phyloP scores from a whole-genome alignment of 2,329 filamentous ascomycete genomes.

The Alternaria triticina region DNA sequence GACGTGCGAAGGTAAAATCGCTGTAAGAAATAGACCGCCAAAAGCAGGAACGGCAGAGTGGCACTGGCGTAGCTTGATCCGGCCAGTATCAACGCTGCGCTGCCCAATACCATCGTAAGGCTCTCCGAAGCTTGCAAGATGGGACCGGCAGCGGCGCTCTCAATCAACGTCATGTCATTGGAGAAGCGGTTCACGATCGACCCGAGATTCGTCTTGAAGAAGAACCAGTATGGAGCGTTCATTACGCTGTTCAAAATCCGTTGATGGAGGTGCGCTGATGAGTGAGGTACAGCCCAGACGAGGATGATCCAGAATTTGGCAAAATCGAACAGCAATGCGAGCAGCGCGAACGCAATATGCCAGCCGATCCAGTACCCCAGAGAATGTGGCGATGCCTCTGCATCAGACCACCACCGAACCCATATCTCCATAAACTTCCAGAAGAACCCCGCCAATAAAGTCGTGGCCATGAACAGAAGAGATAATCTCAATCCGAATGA shows the following conservation, averaged over 20 bases:
- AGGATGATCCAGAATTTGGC: not conserved
- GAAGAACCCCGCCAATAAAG: not conserved
- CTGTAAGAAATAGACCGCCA: constrained; percentile 44
- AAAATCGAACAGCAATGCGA: not conserved
- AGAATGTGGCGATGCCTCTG: not conserved
- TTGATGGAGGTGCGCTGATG: not conserved
- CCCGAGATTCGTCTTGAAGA: not conserved
- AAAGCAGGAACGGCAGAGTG: not conserved
- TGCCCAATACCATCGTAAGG: not conserved
- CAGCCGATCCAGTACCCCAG: not conserved
- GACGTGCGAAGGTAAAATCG: constrained; percentile 53
- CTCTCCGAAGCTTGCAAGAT: not conserved
- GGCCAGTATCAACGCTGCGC: constrained; percentile 16
- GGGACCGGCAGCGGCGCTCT: not conserved
- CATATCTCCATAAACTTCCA: not conserved
- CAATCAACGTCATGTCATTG: not conserved
- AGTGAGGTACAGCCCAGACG: not conserved
- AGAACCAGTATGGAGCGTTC: not conserved
- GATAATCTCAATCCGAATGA: not conserved
- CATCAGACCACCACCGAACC: not conserved
- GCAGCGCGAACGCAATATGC: not conserved
- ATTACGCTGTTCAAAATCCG: not conserved
- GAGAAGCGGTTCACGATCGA: not conserved
- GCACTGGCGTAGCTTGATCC: not conserved
- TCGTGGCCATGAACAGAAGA: not conserved